Percentiles rank a stretch among this genome's conserved stretches.
These are phyloP conservation scores for Starmerella ratchasimensis DNA, from an alignment of 805 yeast genomes.

Conservation along the genomic window DNA sequence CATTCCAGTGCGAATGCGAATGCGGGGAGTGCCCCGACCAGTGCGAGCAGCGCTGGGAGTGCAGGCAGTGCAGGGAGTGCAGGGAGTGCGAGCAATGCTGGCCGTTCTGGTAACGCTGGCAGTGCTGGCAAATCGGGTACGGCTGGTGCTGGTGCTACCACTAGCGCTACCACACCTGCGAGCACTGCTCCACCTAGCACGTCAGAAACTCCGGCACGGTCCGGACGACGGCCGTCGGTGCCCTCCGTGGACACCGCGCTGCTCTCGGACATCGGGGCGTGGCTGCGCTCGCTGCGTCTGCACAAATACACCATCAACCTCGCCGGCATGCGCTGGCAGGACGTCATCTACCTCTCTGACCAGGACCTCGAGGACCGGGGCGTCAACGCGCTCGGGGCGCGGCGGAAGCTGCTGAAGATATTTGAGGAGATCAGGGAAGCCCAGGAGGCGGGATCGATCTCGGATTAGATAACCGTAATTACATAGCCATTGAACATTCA, in stretches of 20 bases:
- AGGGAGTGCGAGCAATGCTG: no score
- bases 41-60: no score
- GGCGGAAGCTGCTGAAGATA: constrained; percentile 84
- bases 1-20: background rate
- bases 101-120: no score
- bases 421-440: constrained; percentile 66
- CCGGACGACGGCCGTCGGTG: no score
- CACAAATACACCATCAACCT: constrained; percentile 88
- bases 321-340: constrained; percentile 62
- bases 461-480: background rate
- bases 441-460: constrained; percentile 25
- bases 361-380: constrained; percentile 61
- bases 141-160: no score
- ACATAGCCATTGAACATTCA: no score
- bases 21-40: background rate
- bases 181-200: background rate
- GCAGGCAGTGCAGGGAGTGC: no score
- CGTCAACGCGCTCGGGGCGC: constrained; percentile 87
- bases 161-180: background rate
- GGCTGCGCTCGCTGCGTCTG: constrained; percentile 79
- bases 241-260: constrained; percentile 24
- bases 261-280: constrained; percentile 67
- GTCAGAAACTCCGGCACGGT: background rate
- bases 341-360: constrained; percentile 59
- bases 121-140: no score